These are phyloP conservation scores for Irpex lacteus DNA, from an alignment of 1,284 basidiomycete genomes.

Conservation along the genomic window DNA sequence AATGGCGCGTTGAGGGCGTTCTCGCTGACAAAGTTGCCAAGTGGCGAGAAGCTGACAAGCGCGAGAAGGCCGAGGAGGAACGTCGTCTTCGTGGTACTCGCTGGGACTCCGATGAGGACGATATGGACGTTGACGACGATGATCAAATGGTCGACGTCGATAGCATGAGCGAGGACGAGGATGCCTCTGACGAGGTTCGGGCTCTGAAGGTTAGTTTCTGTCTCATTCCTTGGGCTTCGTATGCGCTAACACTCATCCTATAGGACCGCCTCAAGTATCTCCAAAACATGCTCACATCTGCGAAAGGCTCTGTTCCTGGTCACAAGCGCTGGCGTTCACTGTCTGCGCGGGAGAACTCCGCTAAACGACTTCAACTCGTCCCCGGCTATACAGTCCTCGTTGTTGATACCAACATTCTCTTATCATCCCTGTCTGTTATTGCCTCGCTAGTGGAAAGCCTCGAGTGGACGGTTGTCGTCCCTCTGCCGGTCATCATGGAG, in stretches of 20 bases:
- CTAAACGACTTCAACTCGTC: slow-evolving; percentile 53
- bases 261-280: slow-evolving; percentile 70
- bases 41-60: slow-evolving; percentile 69
- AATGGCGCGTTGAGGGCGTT: slow-evolving; percentile 67
- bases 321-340: slow-evolving; percentile 28
- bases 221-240: slow-evolving; percentile 10
- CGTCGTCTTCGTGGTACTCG: slow-evolving; percentile 53
- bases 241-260: slow-evolving; percentile 2
- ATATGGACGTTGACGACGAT: slow-evolving; percentile 68
- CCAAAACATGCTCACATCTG: slow-evolving; percentile 51
- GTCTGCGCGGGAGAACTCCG: slow-evolving; percentile 26
- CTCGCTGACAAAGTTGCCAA: slow-evolving; percentile 67
- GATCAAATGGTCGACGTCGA: slow-evolving; percentile 33
- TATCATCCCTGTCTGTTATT: slow-evolving; percentile 77
- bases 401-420: slow-evolving; percentile 91
- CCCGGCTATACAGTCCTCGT: slow-evolving; percentile 90
- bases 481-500: slow-evolving; percentile 94
- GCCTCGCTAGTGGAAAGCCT: slow-evolving; percentile 76
- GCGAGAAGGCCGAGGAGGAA: slow-evolving; percentile 67
- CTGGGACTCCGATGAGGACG: slow-evolving; percentile 55
- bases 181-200: slow-evolving; percentile 72
- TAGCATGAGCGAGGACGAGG: slow-evolving; percentile 52
- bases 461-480: slow-evolving; percentile 87
- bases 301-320: slow-evolving; percentile 30
- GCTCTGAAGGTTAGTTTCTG: slow-evolving; percentile 61